Evolutionary conservation across 129 eudicot species (phyloP).

Genomic region (Pittosporum tobira): DNA sequence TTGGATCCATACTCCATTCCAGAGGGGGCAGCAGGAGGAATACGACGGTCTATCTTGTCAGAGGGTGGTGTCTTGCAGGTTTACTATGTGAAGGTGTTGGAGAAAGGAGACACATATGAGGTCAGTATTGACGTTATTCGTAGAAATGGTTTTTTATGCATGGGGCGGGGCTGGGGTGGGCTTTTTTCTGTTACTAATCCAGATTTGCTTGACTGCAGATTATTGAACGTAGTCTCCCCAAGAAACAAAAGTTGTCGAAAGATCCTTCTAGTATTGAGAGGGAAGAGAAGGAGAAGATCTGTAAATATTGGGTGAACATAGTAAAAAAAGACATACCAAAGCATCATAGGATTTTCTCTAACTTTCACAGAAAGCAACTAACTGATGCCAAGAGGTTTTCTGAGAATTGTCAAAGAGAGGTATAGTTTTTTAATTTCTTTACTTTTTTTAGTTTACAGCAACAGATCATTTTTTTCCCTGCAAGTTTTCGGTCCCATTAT

Average conservation of each 20-base stretch:
- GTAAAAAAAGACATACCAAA: constrained; percentile 86
- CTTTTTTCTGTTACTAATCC: constrained; percentile 7
- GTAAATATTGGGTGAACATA: constrained; percentile 77
- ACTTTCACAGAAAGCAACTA: constrained; percentile 65
- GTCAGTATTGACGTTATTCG: constrained; percentile 23
- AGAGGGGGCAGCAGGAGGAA: constrained; percentile 90
- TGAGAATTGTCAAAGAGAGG: constrained; percentile 97
- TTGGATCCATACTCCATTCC: constrained; percentile 64
- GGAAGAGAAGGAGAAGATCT: constrained; percentile 80
- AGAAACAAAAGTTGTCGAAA: constrained; percentile 51
- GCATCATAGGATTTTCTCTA: constrained; percentile 63
- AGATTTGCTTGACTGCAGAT: constrained; percentile 44
- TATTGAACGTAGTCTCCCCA: constrained; percentile 85
- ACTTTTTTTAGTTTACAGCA: background rate
- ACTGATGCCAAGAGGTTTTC: constrained; percentile 87
- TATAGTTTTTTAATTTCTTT: constrained; percentile 15
- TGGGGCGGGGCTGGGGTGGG: background rate
- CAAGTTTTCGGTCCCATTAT: constrained; percentile 17
- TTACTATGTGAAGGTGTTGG: constrained; percentile 88
- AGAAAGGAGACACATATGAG: constrained; percentile 98
- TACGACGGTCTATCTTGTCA: constrained; percentile 74
- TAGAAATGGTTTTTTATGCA: background rate
- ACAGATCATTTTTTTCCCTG: constrained; percentile 9
- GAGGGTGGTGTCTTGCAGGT: constrained; percentile 81
- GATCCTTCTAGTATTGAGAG: constrained; percentile 73